Evolutionary conservation across 169 alveolate species (phyloP).

Genomic region (Plasmodium inui): DNA sequence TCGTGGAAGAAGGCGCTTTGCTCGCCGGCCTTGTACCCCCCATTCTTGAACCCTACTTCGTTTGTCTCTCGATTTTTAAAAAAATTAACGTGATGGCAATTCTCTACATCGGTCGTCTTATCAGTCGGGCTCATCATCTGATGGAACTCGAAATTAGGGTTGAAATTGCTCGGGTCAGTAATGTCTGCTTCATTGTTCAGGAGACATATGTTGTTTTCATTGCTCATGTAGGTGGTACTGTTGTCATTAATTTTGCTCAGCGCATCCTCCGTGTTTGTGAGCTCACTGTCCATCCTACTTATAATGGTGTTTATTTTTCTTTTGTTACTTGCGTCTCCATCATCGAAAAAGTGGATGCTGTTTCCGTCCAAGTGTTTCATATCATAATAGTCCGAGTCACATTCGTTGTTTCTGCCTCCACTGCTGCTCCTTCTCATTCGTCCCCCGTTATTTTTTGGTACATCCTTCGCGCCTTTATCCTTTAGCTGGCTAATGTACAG

Average conservation of each 20-base stretch:
- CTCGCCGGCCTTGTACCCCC: neutral
- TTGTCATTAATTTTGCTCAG: neutral
- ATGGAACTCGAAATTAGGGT: neutral
- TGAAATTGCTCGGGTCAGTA: neutral
- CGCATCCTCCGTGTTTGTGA: neutral
- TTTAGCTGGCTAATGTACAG: constrained; percentile 63
- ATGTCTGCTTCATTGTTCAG: neutral
- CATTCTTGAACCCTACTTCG: neutral
- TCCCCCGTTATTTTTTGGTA: neutral
- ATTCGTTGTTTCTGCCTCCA: neutral
- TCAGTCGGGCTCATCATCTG: neutral
- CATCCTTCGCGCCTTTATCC: neutral
- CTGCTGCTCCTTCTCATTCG: neutral
- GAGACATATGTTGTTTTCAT: neutral
- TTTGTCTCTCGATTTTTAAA: neutral
- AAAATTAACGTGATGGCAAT: neutral
- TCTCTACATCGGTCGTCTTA: neutral
- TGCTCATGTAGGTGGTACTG: neutral
- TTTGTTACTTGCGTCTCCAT: neutral
- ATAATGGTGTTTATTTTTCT: neutral
- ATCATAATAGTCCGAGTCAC: neutral
- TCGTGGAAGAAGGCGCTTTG: neutral
- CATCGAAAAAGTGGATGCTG: neutral
- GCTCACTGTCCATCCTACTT: neutral
- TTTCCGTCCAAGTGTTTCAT: neutral